These are phyloP conservation scores for Talinum fruticosum DNA, from an alignment of 148 eudicot genomes.

Conservation along the genomic window DNA sequence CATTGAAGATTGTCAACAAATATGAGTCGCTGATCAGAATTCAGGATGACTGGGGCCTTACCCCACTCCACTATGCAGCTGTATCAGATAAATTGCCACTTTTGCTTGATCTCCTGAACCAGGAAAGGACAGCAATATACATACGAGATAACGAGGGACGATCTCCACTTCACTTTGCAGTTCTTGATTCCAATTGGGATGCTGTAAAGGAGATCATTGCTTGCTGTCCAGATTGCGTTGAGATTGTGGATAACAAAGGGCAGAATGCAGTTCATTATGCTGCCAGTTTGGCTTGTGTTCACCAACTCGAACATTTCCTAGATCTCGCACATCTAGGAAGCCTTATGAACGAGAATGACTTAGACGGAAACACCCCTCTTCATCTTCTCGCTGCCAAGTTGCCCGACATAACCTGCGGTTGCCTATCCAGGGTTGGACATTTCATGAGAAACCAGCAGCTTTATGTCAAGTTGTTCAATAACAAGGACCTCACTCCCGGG, in stretches of 20 bases:
- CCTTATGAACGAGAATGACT: conserved; percentile 16
- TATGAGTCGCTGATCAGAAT: neutral
- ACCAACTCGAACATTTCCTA: neutral
- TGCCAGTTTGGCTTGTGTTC: conserved; percentile 21
- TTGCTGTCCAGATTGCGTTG: conserved; percentile 6
- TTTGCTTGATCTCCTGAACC: neutral
- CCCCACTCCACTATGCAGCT: conserved; percentile 14
- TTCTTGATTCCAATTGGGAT: neutral
- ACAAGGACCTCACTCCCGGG: conserved; percentile 9
- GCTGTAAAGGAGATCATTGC: neutral
- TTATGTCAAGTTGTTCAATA: conserved; percentile 8
- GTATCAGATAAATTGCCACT: neutral
- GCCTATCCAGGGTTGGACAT: too few species aligned
- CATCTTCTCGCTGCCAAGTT: conserved; percentile 12
- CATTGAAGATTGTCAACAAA: neutral
- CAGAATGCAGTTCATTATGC: conserved; percentile 20
- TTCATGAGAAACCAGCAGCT: neutral
- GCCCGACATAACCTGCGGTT: neutral
- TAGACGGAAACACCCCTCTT: conserved; percentile 21
- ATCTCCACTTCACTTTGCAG: conserved; percentile 13
- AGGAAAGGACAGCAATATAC: neutral
- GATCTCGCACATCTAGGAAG: neutral
- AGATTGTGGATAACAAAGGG: conserved; percentile 6
- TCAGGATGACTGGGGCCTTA: conserved; percentile 2
- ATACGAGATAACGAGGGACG: conserved; percentile 5